phyloP scores from a whole-genome alignment of 2,329 filamentous ascomycete species.

The Beauveria varroae region DNA sequence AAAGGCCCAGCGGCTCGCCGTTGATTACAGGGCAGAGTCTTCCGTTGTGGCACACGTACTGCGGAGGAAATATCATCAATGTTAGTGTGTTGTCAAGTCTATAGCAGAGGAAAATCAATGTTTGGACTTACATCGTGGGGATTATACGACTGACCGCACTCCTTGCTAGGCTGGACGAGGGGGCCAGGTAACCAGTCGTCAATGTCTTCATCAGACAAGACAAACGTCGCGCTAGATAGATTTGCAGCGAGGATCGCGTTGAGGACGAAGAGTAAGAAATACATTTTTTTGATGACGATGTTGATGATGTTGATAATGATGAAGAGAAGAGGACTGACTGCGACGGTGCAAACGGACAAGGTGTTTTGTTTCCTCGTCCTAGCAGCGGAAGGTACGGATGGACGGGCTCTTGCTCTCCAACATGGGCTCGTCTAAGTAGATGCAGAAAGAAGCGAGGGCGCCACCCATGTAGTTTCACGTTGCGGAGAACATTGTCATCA shows the following conservation, averaged over 20 bases:
- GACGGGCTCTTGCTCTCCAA: not conserved
- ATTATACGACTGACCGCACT: not conserved
- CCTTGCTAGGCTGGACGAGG: not conserved
- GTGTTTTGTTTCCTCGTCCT: too few relatives aligned
- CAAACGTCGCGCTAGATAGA: not conserved
- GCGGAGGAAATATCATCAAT: not conserved
- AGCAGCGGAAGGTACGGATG: not conserved
- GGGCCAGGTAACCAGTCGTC: not conserved
- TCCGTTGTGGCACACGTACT: constrained; percentile 25
- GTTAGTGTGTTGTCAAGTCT: not conserved
- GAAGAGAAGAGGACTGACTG: not conserved
- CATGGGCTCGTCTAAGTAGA: not conserved
- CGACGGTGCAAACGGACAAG: not conserved
- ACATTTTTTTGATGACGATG: not conserved
- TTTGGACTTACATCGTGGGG: not conserved
- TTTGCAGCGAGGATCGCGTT: too few relatives aligned
- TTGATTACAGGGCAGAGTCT: constrained; percentile 27
- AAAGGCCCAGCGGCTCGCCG: constrained; percentile 26
- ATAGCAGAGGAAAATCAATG: too few relatives aligned
- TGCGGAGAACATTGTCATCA: not conserved
- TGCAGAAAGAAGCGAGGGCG: not conserved
- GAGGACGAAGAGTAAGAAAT: not conserved
- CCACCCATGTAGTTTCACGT: not conserved
- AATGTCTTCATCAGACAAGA: not conserved
- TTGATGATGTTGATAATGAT: not conserved